These are phyloP conservation scores for Lactarius sp. DNA, from an alignment of 768 basidiomycete genomes.

Conservation along the genomic window DNA sequence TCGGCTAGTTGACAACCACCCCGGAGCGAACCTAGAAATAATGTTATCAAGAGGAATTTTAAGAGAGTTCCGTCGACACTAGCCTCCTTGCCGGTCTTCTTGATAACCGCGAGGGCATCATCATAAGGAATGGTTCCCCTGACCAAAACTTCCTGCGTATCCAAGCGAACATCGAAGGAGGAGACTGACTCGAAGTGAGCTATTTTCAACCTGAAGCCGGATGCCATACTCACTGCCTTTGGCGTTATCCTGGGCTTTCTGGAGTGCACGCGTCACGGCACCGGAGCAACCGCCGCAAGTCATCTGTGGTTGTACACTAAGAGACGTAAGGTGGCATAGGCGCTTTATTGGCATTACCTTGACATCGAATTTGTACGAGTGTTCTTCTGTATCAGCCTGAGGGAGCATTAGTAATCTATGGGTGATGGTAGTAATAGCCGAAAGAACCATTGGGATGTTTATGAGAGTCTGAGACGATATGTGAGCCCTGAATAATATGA, in stretches of 20 bases:
- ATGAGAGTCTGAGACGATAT: not conserved
- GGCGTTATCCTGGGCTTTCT: conserved; percentile 47
- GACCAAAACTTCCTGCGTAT: conserved; percentile 69
- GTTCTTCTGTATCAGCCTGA: conserved; percentile 30
- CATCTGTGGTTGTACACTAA: conserved; percentile 50
- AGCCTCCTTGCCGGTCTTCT: conserved; percentile 92
- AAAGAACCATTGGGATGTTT: conserved; percentile 11
- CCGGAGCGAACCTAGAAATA: conserved; percentile 17
- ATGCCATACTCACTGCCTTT: not conserved
- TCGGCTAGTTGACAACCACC: conserved; percentile 7
- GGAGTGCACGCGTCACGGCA: conserved; percentile 69
- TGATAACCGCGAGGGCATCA: conserved; percentile 62
- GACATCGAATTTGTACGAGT: conserved; percentile 74
- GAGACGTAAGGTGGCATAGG: not conserved
- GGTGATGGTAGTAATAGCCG: not conserved
- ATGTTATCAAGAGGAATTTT: not conserved
- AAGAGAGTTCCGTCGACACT: conserved; percentile 15
- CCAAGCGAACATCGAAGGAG: conserved; percentile 57
- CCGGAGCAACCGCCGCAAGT: conserved; percentile 83
- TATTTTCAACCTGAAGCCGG: conserved; percentile 26
- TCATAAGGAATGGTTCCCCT: conserved; percentile 58
- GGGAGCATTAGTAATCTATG: conserved; percentile 2
- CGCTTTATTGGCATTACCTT: conserved; percentile 45
- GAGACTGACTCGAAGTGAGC: conserved; percentile 36
- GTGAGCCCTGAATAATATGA: not conserved